Evolutionary conservation across 495 filamentous ascomycete genomes (phyloP).

Genomic region (Annulohypoxylon stygium): DNA sequence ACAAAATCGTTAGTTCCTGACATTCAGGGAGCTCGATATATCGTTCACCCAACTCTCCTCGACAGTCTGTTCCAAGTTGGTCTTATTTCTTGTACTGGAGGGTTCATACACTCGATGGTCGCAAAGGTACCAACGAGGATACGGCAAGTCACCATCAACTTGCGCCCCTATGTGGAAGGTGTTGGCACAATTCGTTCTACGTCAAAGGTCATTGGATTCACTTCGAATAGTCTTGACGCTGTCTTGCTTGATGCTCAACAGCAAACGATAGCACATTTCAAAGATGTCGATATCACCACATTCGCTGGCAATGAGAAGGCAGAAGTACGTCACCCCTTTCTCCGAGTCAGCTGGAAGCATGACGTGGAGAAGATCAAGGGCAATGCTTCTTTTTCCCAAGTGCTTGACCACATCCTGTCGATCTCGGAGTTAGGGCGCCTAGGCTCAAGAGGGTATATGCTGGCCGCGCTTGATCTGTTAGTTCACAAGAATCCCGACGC

Average conservation of each 20-base stretch:
- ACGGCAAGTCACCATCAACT: neutral
- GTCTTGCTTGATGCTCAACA: neutral
- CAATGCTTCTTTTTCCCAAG: slow-evolving; percentile 3
- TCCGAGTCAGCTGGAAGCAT: slow-evolving; percentile 51
- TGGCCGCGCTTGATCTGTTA: slow-evolving; percentile 33
- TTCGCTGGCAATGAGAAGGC: slow-evolving; percentile 8
- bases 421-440: neutral
- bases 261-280: slow-evolving; percentile 6
- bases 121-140: slow-evolving; percentile 17
- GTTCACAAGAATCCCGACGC: slow-evolving; percentile 39
- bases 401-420: neutral
- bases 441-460: slow-evolving; percentile 14
- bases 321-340: slow-evolving; percentile 41
- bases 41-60: slow-evolving; percentile 4
- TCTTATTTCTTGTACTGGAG: slow-evolving; percentile 14
- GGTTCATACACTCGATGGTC: slow-evolving; percentile 3
- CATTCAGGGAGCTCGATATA: neutral
- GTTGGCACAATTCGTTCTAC: slow-evolving; percentile 1
- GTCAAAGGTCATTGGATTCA: slow-evolving; percentile 8
- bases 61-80: slow-evolving; percentile 16
- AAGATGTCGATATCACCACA: slow-evolving; percentile 3
- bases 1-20: neutral
- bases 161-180: neutral
- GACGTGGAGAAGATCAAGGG: slow-evolving; percentile 32
- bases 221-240: neutral